Conservation (phyloP, 768 basidiomycete genomes). For the Neoboletus brunneissimus region DNA sequence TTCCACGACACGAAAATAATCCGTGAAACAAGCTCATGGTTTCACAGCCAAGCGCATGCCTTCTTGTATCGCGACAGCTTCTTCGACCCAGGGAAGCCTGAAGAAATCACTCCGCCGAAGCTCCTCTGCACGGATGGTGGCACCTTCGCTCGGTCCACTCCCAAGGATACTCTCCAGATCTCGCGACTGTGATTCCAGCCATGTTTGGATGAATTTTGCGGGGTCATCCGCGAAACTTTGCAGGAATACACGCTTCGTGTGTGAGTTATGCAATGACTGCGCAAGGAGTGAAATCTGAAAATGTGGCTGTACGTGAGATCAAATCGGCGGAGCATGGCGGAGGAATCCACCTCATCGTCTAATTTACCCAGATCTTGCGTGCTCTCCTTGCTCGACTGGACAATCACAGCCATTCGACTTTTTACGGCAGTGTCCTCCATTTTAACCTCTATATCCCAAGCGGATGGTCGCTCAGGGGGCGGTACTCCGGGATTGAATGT, state of each 20-base stretch:
- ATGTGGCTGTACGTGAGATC: constrained; percentile 17
- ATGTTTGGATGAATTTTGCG: constrained; percentile 78
- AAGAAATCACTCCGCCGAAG: constrained; percentile 88
- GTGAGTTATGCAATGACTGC: constrained; percentile 83
- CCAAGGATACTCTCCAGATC: constrained; percentile 90
- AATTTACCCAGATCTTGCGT: constrained; percentile 63
- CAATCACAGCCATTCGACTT: constrained; percentile 68
- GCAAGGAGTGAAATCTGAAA: constrained; percentile 75
- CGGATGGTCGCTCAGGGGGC: constrained; percentile 67
- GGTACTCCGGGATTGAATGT: constrained; percentile 58
- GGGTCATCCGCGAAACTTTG: constrained; percentile 79
- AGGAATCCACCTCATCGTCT: constrained; percentile 77
- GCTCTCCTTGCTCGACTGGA: constrained; percentile 69
- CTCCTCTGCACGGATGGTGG: constrained; percentile 83
- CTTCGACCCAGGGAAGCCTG: constrained; percentile 87
- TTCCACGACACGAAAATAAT: not conserved
- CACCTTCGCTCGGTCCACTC: constrained; percentile 77
- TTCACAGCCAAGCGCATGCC: constrained; percentile 65
- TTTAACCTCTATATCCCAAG: constrained; percentile 88
- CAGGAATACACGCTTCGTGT: constrained; percentile 84
- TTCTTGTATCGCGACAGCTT: constrained; percentile 83
- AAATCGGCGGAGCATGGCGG: constrained; percentile 1
- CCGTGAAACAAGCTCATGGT: constrained; percentile 27
- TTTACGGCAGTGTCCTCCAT: constrained; percentile 78
- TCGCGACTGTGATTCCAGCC: constrained; percentile 88